Evolutionary conservation across 78 protist species (phyloP).

Genomic region (Dictyostelium brefeldianum): DNA sequence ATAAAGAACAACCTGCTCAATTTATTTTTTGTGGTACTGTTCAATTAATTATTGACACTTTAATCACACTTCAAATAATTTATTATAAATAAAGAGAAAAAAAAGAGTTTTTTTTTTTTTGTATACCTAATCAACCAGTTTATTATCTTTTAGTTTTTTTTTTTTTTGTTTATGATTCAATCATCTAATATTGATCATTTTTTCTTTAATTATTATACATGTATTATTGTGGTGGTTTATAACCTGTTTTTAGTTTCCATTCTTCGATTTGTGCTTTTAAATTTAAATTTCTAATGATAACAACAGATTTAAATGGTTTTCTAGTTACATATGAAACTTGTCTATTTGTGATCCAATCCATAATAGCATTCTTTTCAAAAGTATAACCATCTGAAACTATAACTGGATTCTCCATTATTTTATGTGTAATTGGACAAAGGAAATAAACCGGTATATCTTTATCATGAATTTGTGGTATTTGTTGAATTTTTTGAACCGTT

Average conservation of each 20-base stretch:
- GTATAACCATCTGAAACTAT: conserved; percentile 89
- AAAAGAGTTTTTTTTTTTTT: no score
- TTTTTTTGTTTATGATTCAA: no score
- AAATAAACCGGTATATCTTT: conserved; percentile 32
- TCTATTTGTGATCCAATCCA: conserved; percentile 69
- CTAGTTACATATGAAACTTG: conserved; percentile 59
- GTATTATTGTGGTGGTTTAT: background rate
- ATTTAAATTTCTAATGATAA: conserved; percentile 77
- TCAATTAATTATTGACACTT: conserved; percentile 79
- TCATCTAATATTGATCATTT: background rate
- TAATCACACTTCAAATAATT: conserved; percentile 31
- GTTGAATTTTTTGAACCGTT: background rate
- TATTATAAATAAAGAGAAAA: conserved; percentile 12
- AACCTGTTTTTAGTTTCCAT: background rate
- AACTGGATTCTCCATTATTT: conserved; percentile 83
- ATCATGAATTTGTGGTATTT: background rate
- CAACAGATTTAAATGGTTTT: conserved; percentile 19
- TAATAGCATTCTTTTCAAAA: conserved; percentile 77
- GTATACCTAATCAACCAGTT: no score
- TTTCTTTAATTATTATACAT: background rate
- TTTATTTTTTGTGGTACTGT: conserved; percentile 82
- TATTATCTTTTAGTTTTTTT: no score
- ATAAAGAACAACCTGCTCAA: conserved; percentile 70
- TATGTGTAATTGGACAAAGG: conserved; percentile 70
- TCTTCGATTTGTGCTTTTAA: conserved; percentile 63